These are phyloP conservation scores for Calonectria montana DNA, from an alignment of 2,329 filamentous ascomycete genomes.

Conservation along the genomic window DNA sequence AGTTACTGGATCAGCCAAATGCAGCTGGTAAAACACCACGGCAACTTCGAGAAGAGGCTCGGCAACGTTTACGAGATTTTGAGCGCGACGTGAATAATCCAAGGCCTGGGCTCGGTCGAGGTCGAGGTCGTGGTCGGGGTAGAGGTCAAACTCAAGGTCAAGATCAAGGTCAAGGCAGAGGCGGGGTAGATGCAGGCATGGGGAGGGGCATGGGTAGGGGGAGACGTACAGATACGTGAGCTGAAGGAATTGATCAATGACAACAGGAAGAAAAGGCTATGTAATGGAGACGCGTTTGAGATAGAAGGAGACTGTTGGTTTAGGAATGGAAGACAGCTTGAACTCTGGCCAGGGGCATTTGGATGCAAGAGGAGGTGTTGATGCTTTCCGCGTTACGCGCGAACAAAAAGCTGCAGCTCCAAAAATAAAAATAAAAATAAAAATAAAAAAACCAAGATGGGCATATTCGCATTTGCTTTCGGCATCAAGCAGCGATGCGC, in stretches of 20 bases:
- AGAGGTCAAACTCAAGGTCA: background rate
- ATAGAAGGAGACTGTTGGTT: background rate
- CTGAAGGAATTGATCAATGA: background rate
- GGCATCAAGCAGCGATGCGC: background rate
- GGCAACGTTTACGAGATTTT: background rate
- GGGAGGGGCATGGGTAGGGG: background rate
- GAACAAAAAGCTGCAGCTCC: background rate
- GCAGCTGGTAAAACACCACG: background rate
- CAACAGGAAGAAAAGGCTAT: background rate
- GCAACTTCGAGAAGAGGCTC: background rate
- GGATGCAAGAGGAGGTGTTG: background rate
- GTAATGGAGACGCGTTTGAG: background rate
- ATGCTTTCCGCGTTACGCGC: background rate
- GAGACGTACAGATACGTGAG: background rate
- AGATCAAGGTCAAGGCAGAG: background rate
- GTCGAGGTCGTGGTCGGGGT: background rate
- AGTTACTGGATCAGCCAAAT: background rate
- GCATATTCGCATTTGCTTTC: background rate
- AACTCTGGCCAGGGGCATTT: background rate
- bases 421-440: background rate
- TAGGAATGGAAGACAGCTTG: background rate
- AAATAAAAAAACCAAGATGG: too few species aligned
- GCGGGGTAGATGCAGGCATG: background rate
- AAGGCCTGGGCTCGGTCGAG: background rate
- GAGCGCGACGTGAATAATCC: background rate